Evolutionary conservation across 164 flowering plant genomes (phyloP).

Genomic region (Magnolia kwangsiensis): DNA sequence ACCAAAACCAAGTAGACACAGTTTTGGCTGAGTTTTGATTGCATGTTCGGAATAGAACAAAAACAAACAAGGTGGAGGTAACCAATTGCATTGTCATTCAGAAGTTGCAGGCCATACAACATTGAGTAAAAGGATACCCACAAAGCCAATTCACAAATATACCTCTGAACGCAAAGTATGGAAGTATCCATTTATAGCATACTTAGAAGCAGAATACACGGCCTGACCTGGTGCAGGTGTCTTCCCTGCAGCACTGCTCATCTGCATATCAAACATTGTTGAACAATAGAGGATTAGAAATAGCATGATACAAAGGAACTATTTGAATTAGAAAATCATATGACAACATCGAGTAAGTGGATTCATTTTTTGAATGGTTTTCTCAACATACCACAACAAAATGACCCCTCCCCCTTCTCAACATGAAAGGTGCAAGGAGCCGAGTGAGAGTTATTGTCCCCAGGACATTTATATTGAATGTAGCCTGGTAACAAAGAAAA

Average conservation of each 20-base stretch:
- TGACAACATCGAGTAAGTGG: background rate
- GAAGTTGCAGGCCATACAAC: background rate
- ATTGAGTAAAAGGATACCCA: background rate
- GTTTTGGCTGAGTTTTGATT: too few relatives aligned
- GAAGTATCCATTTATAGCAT: constrained; percentile 90
- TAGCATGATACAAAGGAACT: background rate
- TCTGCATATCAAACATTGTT: constrained; percentile 40
- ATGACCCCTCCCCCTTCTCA: constrained; percentile 80
- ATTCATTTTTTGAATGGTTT: background rate
- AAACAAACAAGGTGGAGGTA: background rate
- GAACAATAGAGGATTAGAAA: background rate
- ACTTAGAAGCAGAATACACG: constrained; percentile 87
- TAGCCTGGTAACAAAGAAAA: constrained; percentile 38
- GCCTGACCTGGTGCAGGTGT: constrained; percentile 96
- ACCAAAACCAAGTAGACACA: too few relatives aligned
- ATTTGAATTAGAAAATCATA: background rate
- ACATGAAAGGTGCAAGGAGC: constrained; percentile 72
- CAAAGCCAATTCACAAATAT: constrained; percentile 5
- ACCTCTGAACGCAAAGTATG: constrained; percentile 96
- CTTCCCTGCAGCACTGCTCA: constrained; percentile 99
- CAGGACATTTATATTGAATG: constrained; percentile 73
- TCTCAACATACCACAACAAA: constrained; percentile 85
- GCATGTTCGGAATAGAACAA: background rate
- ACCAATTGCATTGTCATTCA: background rate
- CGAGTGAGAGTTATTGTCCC: constrained; percentile 85